Evolutionary conservation across 202 grass and related monocot genomes (phyloP).

Genomic region (Setaria viridis): DNA sequence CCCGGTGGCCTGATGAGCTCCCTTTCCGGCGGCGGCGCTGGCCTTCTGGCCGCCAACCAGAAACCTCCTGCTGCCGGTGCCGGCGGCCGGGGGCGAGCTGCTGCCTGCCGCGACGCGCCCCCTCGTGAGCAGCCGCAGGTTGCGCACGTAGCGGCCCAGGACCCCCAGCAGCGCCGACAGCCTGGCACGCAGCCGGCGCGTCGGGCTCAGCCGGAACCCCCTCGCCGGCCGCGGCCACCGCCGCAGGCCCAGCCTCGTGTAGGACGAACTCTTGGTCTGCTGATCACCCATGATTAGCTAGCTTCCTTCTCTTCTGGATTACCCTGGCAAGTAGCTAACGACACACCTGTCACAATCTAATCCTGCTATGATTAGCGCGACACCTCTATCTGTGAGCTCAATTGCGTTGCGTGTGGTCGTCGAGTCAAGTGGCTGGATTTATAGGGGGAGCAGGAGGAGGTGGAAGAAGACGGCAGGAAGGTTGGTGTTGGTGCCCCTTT

Average conservation of each 20-base stretch:
- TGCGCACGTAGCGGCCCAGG: conserved; percentile 46
- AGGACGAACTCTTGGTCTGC: conserved; percentile 25
- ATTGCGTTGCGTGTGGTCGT: conserved; percentile 23
- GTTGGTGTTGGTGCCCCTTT: conserved; percentile 39
- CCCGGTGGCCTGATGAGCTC: neutral
- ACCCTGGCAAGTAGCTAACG: neutral
- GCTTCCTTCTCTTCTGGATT: neutral
- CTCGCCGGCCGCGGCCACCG: conserved; percentile 46
- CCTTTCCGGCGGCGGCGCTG: neutral
- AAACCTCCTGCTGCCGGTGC: neutral
- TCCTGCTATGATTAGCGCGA: neutral
- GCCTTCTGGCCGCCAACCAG: neutral
- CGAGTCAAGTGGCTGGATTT: conserved; percentile 50
- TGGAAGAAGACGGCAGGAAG: conserved; percentile 53
- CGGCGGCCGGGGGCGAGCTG: conserved; percentile 27
- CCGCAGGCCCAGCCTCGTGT: conserved; percentile 44
- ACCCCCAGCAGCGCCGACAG: conserved; percentile 48
- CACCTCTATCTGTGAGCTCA: neutral
- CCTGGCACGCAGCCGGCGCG: conserved; percentile 48
- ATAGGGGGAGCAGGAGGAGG: conserved; percentile 18
- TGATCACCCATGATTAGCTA: conserved; percentile 28
- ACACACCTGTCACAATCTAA: conserved; percentile 12
- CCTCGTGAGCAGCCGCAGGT: conserved; percentile 48
- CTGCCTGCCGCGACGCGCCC: neutral
- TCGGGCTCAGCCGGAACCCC: conserved; percentile 51